phyloP scores from a whole-genome alignment of 441 rosid species.

The Croton laevigatus region DNA sequence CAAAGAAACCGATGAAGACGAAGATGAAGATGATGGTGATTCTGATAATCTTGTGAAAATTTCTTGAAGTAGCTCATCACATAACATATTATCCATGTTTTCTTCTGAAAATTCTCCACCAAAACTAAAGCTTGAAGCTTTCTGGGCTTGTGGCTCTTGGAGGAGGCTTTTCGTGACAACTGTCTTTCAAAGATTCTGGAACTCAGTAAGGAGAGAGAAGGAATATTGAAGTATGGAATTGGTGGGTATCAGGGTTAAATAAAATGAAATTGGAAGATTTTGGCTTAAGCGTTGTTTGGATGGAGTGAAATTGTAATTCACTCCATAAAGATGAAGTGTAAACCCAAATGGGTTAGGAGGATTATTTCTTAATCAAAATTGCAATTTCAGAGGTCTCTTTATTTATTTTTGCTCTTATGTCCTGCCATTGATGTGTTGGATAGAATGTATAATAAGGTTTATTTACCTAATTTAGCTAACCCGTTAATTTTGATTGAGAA shows the following conservation, averaged over 20 bases:
- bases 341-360: background rate
- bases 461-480: constrained; percentile 10
- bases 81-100: constrained; percentile 53
- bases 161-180: constrained; percentile 17
- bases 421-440: background rate
- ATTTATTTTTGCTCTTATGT: no score
- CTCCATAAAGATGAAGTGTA: background rate
- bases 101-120: background rate
- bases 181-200: constrained; percentile 25
- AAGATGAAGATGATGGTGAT: constrained; percentile 30
- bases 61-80: constrained; percentile 78
- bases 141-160: constrained; percentile 4
- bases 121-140: background rate
- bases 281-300: constrained; percentile 11
- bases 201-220: background rate
- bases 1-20: constrained; percentile 47
- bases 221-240: background rate
- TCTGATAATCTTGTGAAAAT: constrained; percentile 48
- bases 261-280: background rate
- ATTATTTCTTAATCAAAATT: background rate
- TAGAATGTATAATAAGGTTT: background rate
- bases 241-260: background rate
- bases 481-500: constrained; percentile 6
- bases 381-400: no score
- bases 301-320: background rate